Percentiles rank a stretch among this genome's conserved stretches.
Evolutionary conservation across 441 rosid species (phyloP).

Genomic region (Euphorbia celastroides): DNA sequence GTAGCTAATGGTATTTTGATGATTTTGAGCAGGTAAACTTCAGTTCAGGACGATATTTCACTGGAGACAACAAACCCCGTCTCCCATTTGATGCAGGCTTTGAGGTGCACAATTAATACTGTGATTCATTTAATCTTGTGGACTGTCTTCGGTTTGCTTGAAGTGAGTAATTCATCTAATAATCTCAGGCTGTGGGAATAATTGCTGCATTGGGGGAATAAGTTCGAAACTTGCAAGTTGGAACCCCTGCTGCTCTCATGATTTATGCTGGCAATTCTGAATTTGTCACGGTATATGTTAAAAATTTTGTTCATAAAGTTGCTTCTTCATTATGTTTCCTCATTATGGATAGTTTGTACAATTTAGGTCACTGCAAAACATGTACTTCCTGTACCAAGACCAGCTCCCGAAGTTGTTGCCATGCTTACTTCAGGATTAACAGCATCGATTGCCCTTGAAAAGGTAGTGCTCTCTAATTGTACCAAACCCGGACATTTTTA

Average conservation of each 20-base stretch:
- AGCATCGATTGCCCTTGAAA: slow-evolving; percentile 90
- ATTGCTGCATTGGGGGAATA: slow-evolving; percentile 86
- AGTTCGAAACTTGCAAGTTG: slow-evolving; percentile 65
- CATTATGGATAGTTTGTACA: slow-evolving; percentile 8
- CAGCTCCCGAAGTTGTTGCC: slow-evolving; percentile 96
- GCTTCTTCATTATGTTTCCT: slow-evolving; percentile 6
- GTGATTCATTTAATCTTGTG: slow-evolving; percentile 12
- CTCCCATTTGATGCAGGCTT: slow-evolving; percentile 98
- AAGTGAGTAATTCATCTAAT: neutral
- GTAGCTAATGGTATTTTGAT: no score
- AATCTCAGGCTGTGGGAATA: slow-evolving; percentile 77
- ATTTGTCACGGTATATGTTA: slow-evolving; percentile 48
- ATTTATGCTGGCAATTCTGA: slow-evolving; percentile 88
- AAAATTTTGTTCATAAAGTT: neutral
- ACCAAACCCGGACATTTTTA: neutral
- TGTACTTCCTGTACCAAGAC: slow-evolving; percentile 84
- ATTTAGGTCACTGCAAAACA: slow-evolving; percentile 72
- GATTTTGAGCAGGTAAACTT: slow-evolving; percentile 69
- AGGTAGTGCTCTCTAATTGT: slow-evolving; percentile 38
- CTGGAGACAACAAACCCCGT: slow-evolving; percentile 42
- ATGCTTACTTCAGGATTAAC: slow-evolving; percentile 99
- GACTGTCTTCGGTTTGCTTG: slow-evolving; percentile 14
- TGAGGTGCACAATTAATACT: slow-evolving; percentile 48
- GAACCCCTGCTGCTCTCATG: slow-evolving; percentile 96
- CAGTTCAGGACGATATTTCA: slow-evolving; percentile 93